Evolutionary conservation across 306 rosid genomes (phyloP), one percentile per base, ranked within the genome.

Genomic region (Dalbergia cochinchinensis): DNA sequence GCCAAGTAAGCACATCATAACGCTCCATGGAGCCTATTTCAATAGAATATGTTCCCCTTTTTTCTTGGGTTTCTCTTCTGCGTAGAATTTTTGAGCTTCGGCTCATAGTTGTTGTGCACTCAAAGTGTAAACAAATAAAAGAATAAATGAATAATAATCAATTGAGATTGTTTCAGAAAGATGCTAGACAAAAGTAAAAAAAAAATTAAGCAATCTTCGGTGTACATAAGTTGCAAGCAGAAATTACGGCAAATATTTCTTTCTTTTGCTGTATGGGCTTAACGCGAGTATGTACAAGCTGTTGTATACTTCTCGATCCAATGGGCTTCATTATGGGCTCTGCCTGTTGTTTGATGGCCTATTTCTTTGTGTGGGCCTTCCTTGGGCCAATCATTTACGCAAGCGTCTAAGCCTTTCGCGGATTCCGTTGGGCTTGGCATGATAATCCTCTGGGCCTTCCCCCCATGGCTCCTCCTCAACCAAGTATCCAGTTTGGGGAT

Each of bases 201-300:
- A 11, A 7, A 34, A 50, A 34, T 11, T 13, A 66, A 68, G 26
- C 18, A 74, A 20, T 58, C 39, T 50, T 13, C 16, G n/a, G 26
- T 19, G 15, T 31, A 42, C n/a, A 18, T 20, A 44, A 64, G 57
- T 67, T 65, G 59, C 80, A 81, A 34, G 79, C 31, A 62, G 19
- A 63, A 58, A 47, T 59, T 55, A 61, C 16, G 16, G n/a, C 77
- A 37, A 31, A 11, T 26, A 26, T 12, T 60, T 13, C 44, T 19
- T 45, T 57, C 8, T 22, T 20, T 22, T 48, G 34, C 31, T 37
- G 41, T 37, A 11, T 37, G 15, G 11, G 15, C 57, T 4, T 48
- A 9, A 74, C 16, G 11, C 26, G 59, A 58, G 59, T 78, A 75
- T 79, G 83, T 83, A 86, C 89, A 82, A 35, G 39, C 12, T 73